These are phyloP conservation scores for Aspergillus carbonarius DNA, from an alignment of 2,329 filamentous ascomycete genomes.

Conservation along the genomic window DNA sequence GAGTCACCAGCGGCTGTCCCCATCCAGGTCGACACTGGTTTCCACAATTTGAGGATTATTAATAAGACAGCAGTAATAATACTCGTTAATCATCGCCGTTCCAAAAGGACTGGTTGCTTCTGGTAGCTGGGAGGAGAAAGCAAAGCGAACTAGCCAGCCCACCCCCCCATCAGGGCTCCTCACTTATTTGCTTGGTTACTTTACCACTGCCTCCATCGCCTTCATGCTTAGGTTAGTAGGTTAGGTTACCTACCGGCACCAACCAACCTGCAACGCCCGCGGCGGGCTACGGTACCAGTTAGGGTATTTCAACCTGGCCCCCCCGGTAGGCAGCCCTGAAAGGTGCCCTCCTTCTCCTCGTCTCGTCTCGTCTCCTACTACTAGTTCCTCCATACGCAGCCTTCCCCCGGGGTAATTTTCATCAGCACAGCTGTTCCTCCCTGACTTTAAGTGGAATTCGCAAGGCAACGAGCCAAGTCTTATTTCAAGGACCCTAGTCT, in stretches of 20 bases:
- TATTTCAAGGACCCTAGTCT: conserved; percentile 21
- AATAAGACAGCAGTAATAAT: conserved; percentile 4
- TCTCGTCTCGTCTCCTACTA: not conserved
- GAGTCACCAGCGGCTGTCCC: not conserved
- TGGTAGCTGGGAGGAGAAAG: not conserved
- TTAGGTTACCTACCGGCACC: not conserved
- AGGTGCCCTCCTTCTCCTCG: not conserved
- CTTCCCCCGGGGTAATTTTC: not conserved
- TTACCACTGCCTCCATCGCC: not conserved
- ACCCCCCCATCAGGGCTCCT: conserved; percentile 1
- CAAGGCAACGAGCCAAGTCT: conserved; percentile 14
- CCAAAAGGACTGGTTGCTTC: conserved; percentile 10
- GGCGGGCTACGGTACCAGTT: conserved; percentile 1
- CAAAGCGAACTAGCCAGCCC: conserved; percentile 1
- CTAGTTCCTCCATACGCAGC: not conserved
- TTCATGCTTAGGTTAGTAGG: not conserved
- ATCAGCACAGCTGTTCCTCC: not conserved
- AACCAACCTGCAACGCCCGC: conserved; percentile 7
- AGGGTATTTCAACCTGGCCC: conserved; percentile 23
- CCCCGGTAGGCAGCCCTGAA: conserved; percentile 11
- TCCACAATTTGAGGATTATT: conserved; percentile 12
- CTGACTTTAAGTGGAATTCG: conserved; percentile 7
- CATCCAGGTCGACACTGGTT: conserved; percentile 2
- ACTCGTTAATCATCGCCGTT: not conserved
- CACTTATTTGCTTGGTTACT: not conserved